These are phyloP conservation scores for Fusarium agapanthi DNA, from an alignment of 2,329 filamentous ascomycete species.

Conservation along the genomic window DNA sequence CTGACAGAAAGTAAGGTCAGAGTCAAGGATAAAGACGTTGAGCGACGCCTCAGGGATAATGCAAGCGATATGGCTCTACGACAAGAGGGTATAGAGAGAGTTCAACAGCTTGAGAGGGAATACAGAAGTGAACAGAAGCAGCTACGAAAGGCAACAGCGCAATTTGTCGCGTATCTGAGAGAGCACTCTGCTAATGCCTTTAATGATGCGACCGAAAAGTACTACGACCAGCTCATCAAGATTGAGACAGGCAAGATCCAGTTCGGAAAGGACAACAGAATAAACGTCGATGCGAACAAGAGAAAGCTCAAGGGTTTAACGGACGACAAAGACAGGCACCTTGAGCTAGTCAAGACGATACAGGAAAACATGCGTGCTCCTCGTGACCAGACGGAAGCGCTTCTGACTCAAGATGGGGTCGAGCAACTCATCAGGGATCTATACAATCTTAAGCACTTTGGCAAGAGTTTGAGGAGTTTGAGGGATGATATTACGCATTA, in stretches of 20 bases:
- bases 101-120: neutral
- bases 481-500: neutral
- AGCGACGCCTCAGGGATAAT: neutral
- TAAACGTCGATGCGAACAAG: neutral
- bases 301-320: slow-evolving; percentile 7
- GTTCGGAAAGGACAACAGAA: neutral
- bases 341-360: slow-evolving; percentile 21
- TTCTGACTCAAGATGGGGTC: slow-evolving; percentile 6
- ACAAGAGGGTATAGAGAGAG: neutral
- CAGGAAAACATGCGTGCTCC: slow-evolving; percentile 9
- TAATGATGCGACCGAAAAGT: slow-evolving; percentile 12
- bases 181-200: neutral
- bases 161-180: slow-evolving; percentile 12
- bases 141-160: slow-evolving; percentile 1
- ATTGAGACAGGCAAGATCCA: slow-evolving; percentile 1
- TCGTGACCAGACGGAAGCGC: neutral
- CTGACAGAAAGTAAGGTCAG: neutral
- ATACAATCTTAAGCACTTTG: slow-evolving; percentile 23
- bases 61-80: slow-evolving; percentile 1
- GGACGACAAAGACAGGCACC: slow-evolving; percentile 6
- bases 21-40: slow-evolving; percentile 12
- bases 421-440: neutral
- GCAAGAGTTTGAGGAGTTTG: slow-evolving; percentile 1
- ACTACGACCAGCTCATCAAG: slow-evolving; percentile 13
- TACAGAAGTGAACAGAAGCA: neutral